Conservation (phyloP, 371 early-diverging fungal species). For the Umbelopsis sp. region DNA sequence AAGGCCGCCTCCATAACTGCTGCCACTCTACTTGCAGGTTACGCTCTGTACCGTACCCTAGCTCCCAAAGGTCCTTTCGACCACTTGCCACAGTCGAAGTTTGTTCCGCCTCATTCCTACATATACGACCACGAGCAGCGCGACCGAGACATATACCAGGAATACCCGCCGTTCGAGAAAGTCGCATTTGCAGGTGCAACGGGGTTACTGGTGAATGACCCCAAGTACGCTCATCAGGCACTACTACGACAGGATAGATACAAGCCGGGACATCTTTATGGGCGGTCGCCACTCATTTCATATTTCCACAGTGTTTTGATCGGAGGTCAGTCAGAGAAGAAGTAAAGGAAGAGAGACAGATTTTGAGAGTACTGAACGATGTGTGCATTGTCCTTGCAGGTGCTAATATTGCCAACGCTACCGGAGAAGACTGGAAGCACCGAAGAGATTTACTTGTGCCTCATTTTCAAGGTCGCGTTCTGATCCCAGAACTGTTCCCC, state of each 20-base stretch:
- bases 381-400: not conserved
- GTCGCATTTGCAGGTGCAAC: not conserved
- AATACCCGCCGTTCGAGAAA: no score
- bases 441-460: conserved; percentile 16
- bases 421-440: conserved; percentile 15
- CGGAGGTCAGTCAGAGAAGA: not conserved
- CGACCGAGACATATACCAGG: no score
- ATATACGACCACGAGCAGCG: no score
- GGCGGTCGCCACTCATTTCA: not conserved
- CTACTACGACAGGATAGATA: conserved; percentile 1
- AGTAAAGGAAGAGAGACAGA: not conserved
- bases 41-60: no score
- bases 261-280: not conserved
- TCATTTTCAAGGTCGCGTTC: conserved; percentile 9
- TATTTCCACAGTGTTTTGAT: not conserved
- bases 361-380: not conserved
- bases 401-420: not conserved
- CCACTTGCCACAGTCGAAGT: no score
- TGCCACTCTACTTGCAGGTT: no score
- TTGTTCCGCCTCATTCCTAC: no score
- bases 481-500: conserved; percentile 7
- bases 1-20: no score
- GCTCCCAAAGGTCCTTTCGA: no score
- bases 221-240: not conserved
- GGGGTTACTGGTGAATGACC: not conserved